phyloP scores from a whole-genome alignment of 2,329 filamentous ascomycete species.

The Exserohilum rostratum region DNA sequence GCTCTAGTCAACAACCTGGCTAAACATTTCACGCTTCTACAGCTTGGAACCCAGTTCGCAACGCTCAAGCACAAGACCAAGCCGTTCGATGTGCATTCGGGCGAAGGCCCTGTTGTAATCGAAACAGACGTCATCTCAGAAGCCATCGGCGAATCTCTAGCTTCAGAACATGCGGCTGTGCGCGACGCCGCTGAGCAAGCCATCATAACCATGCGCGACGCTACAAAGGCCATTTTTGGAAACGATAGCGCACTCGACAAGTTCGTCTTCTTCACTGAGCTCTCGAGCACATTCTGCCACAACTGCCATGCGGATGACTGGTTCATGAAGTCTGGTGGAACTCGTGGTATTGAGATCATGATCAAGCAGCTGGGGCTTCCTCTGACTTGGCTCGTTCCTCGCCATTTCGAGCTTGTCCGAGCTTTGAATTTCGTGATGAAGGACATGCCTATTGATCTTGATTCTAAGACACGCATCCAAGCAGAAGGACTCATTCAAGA shows the following conservation, averaged over 20 bases:
- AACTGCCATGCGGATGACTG: conserved; percentile 97
- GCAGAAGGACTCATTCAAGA: conserved; percentile 84
- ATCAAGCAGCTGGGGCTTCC: conserved; percentile 85
- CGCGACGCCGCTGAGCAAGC: conserved; percentile 82
- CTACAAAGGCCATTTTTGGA: conserved; percentile 80
- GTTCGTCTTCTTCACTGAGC: conserved; percentile 82
- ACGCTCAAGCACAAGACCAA: conserved; percentile 77
- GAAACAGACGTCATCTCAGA: conserved; percentile 88
- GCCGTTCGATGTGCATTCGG: conserved; percentile 81
- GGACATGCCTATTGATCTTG: conserved; percentile 93
- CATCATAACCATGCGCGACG: conserved; percentile 77
- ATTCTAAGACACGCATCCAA: conserved; percentile 82
- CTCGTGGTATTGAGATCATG: conserved; percentile 85
- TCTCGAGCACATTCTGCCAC: conserved; percentile 86
- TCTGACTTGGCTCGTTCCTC: conserved; percentile 78
- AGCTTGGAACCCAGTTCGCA: conserved; percentile 84
- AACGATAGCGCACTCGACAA: conserved; percentile 72
- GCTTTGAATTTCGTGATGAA: conserved; percentile 98
- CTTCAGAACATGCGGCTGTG: conserved; percentile 80
- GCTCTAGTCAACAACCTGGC: conserved; percentile 80
- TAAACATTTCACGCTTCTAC: conserved; percentile 87
- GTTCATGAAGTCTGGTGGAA: conserved; percentile 96
- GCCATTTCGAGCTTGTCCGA: conserved; percentile 85
- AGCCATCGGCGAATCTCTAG: conserved; percentile 85
- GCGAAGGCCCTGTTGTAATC: conserved; percentile 85